These are phyloP conservation scores for Pseudognaphalium luteoalbum DNA, from an alignment of 129 eudicot species.

Conservation along the genomic window DNA sequence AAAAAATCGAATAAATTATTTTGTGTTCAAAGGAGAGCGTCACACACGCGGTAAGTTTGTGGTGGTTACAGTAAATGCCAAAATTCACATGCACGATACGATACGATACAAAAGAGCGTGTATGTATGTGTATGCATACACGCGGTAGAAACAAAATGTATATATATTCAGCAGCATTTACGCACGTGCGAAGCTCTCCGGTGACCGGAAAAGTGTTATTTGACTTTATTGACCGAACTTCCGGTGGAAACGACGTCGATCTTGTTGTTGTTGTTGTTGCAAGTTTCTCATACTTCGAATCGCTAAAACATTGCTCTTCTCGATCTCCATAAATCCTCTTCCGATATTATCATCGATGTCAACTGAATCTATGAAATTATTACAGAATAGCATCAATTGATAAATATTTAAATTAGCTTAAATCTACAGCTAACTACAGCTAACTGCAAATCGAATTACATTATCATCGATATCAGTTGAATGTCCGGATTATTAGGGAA, in stretches of 20 bases:
- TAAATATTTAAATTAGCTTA: neutral
- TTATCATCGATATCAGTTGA: slow-evolving; percentile 26
- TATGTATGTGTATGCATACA: slow-evolving; percentile 1
- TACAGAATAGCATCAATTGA: neutral
- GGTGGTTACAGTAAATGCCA: slow-evolving; percentile 37
- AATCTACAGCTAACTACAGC: neutral
- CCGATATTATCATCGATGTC: slow-evolving; percentile 30
- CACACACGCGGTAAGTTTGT: slow-evolving; percentile 28
- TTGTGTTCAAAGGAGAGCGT: neutral
- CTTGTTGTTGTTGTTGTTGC: slow-evolving; percentile 33
- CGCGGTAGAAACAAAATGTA: slow-evolving; percentile 16
- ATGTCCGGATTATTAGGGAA: slow-evolving; percentile 15
- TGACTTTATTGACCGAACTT: slow-evolving; percentile 38
- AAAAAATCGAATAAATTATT: slow-evolving; percentile 12
- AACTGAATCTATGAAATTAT: slow-evolving; percentile 21
- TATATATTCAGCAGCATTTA: slow-evolving; percentile 19
- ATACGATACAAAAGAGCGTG: slow-evolving; percentile 10
- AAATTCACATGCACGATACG: slow-evolving; percentile 39
- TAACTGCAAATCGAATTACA: neutral
- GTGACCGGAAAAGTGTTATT: neutral
- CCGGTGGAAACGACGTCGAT: slow-evolving; percentile 38
- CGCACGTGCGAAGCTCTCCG: slow-evolving; percentile 36
- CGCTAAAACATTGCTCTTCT: slow-evolving; percentile 26
- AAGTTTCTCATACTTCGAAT: slow-evolving; percentile 38
- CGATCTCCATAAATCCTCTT: slow-evolving; percentile 28